phyloP scores from a whole-genome alignment of 2,329 filamentous ascomycete genomes.

The Fusarium concolor region DNA sequence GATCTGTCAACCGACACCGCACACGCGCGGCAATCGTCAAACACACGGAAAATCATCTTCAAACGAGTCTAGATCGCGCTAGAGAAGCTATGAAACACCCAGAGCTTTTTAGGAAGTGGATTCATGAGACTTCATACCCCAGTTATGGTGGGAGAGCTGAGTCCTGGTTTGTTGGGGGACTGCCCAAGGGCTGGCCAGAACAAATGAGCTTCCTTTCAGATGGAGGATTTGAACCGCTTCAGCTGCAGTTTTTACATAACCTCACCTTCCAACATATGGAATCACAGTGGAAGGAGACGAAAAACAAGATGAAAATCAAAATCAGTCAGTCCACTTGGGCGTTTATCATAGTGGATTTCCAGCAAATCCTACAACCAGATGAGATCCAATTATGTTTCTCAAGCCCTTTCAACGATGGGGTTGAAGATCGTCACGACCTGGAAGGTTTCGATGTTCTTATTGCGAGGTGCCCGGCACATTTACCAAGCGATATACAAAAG shows the following conservation, averaged over 20 bases:
- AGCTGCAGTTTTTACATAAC: neutral
- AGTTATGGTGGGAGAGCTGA: neutral
- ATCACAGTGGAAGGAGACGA: neutral
- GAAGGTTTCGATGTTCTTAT: slow-evolving; percentile 71
- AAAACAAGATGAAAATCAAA: neutral
- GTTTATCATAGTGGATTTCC: slow-evolving; percentile 3
- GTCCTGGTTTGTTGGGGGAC: slow-evolving; percentile 4
- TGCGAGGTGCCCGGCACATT: slow-evolving; percentile 74
- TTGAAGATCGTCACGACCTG: slow-evolving; percentile 48
- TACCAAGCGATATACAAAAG: slow-evolving; percentile 77
- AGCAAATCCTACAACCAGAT: neutral
- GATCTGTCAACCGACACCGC: neutral
- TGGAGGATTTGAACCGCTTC: neutral
- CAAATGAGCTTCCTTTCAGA: slow-evolving; percentile 4
- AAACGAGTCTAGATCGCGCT: neutral
- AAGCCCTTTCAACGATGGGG: neutral
- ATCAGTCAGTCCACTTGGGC: neutral
- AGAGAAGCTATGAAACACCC: neutral
- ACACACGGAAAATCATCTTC: neutral
- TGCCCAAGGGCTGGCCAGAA: neutral
- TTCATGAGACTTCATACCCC: neutral
- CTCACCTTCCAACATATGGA: neutral
- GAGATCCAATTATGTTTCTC: slow-evolving; percentile 5
- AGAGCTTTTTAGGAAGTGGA: slow-evolving; percentile 2
- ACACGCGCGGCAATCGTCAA: neutral